Evolutionary conservation across 2,329 filamentous ascomycete genomes (phyloP).

Genomic region (Trichoderma endophyticum): DNA sequence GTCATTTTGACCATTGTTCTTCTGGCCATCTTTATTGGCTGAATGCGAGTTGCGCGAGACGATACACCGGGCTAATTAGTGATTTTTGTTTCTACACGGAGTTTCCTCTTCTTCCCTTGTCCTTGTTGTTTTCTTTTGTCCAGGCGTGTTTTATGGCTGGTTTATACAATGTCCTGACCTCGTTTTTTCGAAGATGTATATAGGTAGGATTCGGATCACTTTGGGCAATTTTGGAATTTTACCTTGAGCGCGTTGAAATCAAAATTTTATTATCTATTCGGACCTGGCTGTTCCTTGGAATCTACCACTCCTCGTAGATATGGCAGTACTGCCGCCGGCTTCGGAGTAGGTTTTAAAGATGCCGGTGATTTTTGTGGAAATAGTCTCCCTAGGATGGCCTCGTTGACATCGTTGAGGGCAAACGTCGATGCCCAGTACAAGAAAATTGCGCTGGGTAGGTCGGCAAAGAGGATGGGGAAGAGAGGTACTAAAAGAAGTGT

Average conservation of each 20-base stretch:
- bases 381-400: slow-evolving; percentile 28
- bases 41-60: neutral
- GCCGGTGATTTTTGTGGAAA: slow-evolving; percentile 22
- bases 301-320: slow-evolving; percentile 24
- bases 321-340: slow-evolving; percentile 20
- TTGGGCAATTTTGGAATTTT: neutral
- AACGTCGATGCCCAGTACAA: slow-evolving; percentile 41
- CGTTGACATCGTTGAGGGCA: slow-evolving; percentile 34
- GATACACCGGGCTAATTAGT: slow-evolving; percentile 1
- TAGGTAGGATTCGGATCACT: slow-evolving; percentile 19
- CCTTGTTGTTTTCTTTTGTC: neutral
- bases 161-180: slow-evolving; percentile 11
- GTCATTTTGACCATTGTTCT: slow-evolving; percentile 88
- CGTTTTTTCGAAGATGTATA: slow-evolving; percentile 15
- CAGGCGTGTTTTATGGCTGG: neutral
- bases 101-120: slow-evolving; percentile 14
- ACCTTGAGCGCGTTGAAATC: slow-evolving; percentile 15
- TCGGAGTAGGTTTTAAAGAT: slow-evolving; percentile 19
- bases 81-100: slow-evolving; percentile 7
- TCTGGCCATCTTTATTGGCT: slow-evolving; percentile 74
- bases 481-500: slow-evolving; percentile 33
- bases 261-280: slow-evolving; percentile 17
- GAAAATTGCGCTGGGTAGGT: slow-evolving; percentile 41
- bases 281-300: neutral
- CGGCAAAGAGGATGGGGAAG: slow-evolving; percentile 33